Evolutionary conservation across 2,329 filamentous ascomycete genomes (phyloP).

Genomic region (Penicillium occitanis): DNA sequence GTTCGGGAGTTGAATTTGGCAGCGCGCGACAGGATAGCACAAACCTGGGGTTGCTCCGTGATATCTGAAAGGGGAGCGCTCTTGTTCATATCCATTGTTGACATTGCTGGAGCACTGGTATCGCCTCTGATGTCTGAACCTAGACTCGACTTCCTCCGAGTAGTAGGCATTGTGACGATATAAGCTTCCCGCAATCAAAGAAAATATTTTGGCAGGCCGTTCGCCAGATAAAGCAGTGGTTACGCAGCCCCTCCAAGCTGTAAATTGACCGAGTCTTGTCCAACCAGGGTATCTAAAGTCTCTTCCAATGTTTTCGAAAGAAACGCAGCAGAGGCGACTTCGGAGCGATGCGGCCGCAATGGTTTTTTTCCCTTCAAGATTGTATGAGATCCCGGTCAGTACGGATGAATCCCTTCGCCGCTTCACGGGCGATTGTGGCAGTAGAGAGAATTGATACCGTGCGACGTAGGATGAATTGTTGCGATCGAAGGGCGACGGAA

Average conservation of each 20-base stretch:
- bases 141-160: constrained; percentile 46
- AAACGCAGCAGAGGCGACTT: not conserved
- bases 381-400: not conserved
- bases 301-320: not conserved
- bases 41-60: constrained; percentile 34
- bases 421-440: not conserved
- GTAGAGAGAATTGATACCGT: not conserved
- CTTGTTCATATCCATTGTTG: constrained; percentile 44
- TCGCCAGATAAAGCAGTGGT: not conserved
- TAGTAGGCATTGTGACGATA: constrained; percentile 36
- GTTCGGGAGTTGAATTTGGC: not conserved
- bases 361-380: not conserved
- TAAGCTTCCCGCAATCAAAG: not conserved
- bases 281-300: not conserved
- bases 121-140: constrained; percentile 50
- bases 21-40: constrained; percentile 6
- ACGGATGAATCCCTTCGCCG: too few relatives aligned
- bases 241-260: not conserved
- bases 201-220: not conserved
- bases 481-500: not conserved
- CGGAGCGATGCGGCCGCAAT: not conserved
- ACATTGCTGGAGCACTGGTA: constrained; percentile 48
- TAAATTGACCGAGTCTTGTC: not conserved
- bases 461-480: not conserved
- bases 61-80: constrained; percentile 32